Percentiles rank a stretch among this genome's conserved stretches.
These are phyloP conservation scores for Alternaria sp. DNA, from an alignment of 2,329 filamentous ascomycete species.

Conservation along the genomic window DNA sequence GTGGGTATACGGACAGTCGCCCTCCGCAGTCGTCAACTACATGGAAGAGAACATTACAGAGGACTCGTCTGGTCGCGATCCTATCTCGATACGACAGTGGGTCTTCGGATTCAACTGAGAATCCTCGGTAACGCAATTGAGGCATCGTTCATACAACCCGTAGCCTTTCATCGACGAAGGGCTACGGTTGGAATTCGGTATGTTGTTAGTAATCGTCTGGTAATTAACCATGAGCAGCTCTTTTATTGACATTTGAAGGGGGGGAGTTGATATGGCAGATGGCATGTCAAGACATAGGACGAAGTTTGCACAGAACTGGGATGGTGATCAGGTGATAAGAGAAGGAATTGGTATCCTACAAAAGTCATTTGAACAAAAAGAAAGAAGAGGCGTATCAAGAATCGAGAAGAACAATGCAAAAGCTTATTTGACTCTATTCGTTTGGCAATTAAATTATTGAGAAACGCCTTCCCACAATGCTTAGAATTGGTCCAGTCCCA, in stretches of 20 bases:
- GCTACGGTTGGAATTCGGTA: not conserved
- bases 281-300: not conserved
- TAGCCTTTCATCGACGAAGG: not conserved
- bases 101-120: slow-evolving; percentile 1
- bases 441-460: not conserved
- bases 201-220: not conserved
- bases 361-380: not conserved
- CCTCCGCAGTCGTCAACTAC: not conserved
- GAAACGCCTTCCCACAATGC: not conserved
- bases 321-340: not conserved
- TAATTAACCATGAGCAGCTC: not conserved
- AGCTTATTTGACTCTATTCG: not conserved
- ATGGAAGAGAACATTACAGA: not conserved
- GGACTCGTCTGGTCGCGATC: not conserved
- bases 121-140: not conserved
- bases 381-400: not conserved
- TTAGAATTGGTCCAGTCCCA: not conserved
- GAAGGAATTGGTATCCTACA: not conserved
- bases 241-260: not conserved
- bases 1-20: slow-evolving; percentile 4
- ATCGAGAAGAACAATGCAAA: not conserved
- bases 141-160: not conserved
- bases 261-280: not conserved
- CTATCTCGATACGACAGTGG: slow-evolving; percentile 5
- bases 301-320: not conserved